phyloP scores from a whole-genome alignment of 2,329 filamentous ascomycete species.

The Clarireedia monteithiana region DNA sequence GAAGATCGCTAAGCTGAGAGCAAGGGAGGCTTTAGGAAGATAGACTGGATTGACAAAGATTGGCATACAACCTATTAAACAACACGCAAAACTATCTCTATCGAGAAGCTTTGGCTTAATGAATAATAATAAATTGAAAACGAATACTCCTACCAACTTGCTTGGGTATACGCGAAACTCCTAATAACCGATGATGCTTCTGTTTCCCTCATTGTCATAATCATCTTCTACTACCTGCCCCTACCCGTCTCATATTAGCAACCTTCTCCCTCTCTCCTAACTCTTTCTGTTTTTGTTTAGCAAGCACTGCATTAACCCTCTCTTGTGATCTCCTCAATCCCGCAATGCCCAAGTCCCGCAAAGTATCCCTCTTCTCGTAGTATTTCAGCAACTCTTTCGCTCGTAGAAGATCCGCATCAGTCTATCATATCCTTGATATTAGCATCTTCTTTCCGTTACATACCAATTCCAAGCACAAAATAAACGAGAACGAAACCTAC shows the following conservation, averaged over 20 bases:
- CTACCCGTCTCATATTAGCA: background rate
- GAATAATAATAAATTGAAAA: background rate
- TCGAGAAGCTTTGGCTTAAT: background rate
- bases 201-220: background rate
- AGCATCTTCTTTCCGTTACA: background rate
- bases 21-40: too few species aligned
- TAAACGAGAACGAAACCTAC: background rate
- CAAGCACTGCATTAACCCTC: background rate
- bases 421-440: background rate
- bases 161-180: background rate
- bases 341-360: background rate
- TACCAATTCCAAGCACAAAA: background rate
- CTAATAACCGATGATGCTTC: background rate
- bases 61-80: too few species aligned
- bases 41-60: too few species aligned
- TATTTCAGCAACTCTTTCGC: constrained; percentile 3
- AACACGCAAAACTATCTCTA: too few species aligned
- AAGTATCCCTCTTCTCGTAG: constrained; percentile 1
- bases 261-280: background rate
- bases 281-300: background rate
- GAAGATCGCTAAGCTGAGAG: background rate
- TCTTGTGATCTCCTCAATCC: background rate
- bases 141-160: background rate
- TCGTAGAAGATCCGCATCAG: background rate
- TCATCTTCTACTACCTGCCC: background rate